Base-by-base conservation (phyloP, 352 stramenopile species). In the Phytopythium montanum region DNA sequence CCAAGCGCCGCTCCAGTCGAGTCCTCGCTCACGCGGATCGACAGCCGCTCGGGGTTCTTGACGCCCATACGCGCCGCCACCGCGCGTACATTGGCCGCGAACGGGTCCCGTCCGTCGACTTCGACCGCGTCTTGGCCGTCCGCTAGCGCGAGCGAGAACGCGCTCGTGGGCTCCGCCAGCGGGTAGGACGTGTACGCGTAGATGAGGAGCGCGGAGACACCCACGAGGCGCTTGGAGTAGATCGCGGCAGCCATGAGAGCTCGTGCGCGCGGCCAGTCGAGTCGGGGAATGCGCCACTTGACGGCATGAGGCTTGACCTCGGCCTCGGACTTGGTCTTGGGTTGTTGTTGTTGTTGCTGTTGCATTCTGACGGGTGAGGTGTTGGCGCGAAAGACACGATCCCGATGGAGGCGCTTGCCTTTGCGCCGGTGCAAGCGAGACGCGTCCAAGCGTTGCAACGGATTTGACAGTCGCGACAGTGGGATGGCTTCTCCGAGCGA, bases 1-100 rank as follows among this genome's bases (percentile, higher is more conserved):
- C 85, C 85, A 36, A 92, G 60, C 0, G 85, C 89, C 3, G 81
- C 82, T 9, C 85, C 82, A 2, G 75, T 65, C 1, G 79, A 85
- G 31, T 89, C 65, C 34, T 89, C 69, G 7, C 77, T 76, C 14
- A 94, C 69, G 14, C 73, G 80, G 45, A 94, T 80, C 33, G 75
- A 81, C n/a, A 94, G 60, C 19, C 74, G 72, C 54, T 88, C 77
- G 1, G 82, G 79, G 49, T 88, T 73, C 56, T 81, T 83, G 9
- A 94, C 79, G 6, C 85, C 85, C 25, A 91, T 68, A 1, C 73
- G 70, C 0, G 70, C 72, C 9, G 85, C 85, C 44, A 94, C 76
- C 12, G 73, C 54, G 16, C 81, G 77, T 34, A 90, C 76, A 33
- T 91, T 83, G 39, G 80, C 44, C 16, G 83, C 82, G 52, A 92